Percentiles rank a stretch among this genome's conserved stretches.
Conservation (phyloP, 495 filamentous ascomycete genomes). For the Xylaria flabelliformis region DNA sequence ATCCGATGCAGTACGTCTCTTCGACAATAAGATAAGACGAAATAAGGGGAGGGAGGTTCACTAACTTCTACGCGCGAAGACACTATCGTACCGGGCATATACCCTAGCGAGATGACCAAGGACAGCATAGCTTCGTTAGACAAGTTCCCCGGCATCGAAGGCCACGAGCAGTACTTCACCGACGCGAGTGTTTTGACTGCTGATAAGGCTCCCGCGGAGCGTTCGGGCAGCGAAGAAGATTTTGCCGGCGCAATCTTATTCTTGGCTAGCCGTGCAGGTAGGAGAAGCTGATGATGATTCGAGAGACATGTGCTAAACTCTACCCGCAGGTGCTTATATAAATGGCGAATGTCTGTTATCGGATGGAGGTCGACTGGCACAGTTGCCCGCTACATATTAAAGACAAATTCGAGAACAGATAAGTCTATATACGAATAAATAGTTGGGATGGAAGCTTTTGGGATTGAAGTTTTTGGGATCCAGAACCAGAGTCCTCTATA, state of each 20-base stretch:
- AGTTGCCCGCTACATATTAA: not conserved
- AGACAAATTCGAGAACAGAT: not conserved
- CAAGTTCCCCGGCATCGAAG: not conserved
- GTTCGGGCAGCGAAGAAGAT: not conserved
- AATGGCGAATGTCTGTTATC: not conserved
- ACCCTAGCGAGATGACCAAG: not conserved
- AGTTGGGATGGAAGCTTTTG: too few relatives aligned
- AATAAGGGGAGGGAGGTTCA: not conserved
- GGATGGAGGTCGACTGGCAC: slow-evolving; percentile 2
- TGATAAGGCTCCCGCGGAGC: not conserved
- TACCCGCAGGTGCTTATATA: not conserved
- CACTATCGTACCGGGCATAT: not conserved
- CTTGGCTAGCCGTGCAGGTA: not conserved
- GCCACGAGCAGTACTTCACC: not conserved
- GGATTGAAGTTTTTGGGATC: too few relatives aligned
- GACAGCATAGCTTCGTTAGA: not conserved
- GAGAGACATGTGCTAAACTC: not conserved
- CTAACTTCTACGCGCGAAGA: not conserved
- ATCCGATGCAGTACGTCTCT: not conserved
- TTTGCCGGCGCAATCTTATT: not conserved
- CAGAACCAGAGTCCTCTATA: too few relatives aligned
- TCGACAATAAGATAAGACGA: not conserved
- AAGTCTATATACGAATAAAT: too few relatives aligned
- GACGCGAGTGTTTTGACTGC: not conserved
- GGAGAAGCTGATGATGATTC: not conserved